Evolutionary conservation across 352 stramenopile genomes (phyloP).

Genomic region (Pythium coloratum): DNA sequence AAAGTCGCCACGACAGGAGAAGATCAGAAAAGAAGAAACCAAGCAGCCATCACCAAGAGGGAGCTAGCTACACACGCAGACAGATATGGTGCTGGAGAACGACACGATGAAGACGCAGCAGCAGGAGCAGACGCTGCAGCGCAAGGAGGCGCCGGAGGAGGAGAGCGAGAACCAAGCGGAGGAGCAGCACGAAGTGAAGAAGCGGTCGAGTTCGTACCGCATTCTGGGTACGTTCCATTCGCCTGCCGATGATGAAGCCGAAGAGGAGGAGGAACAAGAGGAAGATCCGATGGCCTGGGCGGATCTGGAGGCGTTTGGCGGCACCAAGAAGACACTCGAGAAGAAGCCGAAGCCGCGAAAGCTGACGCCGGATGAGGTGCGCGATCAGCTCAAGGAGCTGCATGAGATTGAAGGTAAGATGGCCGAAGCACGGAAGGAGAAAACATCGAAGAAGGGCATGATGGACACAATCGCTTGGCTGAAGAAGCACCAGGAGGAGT

Average conservation of each 20-base stretch:
- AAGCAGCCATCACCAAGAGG: neutral
- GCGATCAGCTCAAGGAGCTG: constrained; percentile 30
- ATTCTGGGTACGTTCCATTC: constrained; percentile 30
- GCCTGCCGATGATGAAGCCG: constrained; percentile 6
- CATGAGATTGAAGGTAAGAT: constrained; percentile 33
- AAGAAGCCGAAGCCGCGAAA: constrained; percentile 31
- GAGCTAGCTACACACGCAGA: neutral
- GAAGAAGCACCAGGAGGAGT: constrained; percentile 52
- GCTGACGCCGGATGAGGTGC: constrained; percentile 35
- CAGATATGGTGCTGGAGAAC: constrained; percentile 22
- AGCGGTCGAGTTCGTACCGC: constrained; percentile 31
- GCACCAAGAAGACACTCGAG: constrained; percentile 48
- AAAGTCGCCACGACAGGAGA: neutral
- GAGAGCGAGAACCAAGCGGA: constrained; percentile 21
- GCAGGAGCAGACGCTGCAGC: constrained; percentile 13
- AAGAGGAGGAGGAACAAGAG: constrained; percentile 15
- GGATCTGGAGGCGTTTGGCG: constrained; percentile 44
- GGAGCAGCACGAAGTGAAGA: constrained; percentile 4
- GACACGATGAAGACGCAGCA: constrained; percentile 6
- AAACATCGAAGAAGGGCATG: constrained; percentile 41
- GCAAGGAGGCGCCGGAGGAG: constrained; percentile 8
- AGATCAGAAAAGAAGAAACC: constrained; percentile 6
- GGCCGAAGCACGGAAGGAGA: constrained; percentile 18
- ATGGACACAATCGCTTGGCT: constrained; percentile 72
- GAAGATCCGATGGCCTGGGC: constrained; percentile 50